Evolutionary conservation across 2,329 filamentous ascomycete species (phyloP).

Genomic region (Orbilia javanica): DNA sequence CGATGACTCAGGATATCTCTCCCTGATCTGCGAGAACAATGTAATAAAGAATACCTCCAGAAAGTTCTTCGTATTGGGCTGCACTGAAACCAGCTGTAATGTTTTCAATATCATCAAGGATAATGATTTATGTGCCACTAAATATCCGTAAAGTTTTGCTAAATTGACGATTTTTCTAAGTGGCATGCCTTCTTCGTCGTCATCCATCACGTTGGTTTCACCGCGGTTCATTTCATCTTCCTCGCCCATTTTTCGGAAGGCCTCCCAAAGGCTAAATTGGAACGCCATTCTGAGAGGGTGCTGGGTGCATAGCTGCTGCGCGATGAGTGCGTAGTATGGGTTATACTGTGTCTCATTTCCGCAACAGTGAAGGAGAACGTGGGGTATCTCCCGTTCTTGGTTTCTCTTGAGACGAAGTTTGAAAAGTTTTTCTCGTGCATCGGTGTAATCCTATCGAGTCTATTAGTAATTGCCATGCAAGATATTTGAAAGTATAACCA

Average conservation of each 20-base stretch:
- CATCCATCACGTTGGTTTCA: constrained; percentile 71
- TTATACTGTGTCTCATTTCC: constrained; percentile 88
- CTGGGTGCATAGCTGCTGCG: constrained; percentile 80
- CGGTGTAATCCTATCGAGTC: constrained; percentile 79
- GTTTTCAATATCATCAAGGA: constrained; percentile 71
- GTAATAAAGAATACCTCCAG: constrained; percentile 84
- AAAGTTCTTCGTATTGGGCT: constrained; percentile 80
- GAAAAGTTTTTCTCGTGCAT: constrained; percentile 81
- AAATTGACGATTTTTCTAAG: constrained; percentile 75
- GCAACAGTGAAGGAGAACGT: constrained; percentile 87
- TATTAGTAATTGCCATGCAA: constrained; percentile 9
- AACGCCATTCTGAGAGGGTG: constrained; percentile 84
- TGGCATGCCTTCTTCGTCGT: constrained; percentile 66
- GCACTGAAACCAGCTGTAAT: constrained; percentile 82
- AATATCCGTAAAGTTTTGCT: constrained; percentile 74
- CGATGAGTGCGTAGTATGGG: constrained; percentile 90
- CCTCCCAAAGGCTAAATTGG: constrained; percentile 85
- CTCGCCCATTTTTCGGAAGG: constrained; percentile 89
- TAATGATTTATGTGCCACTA: constrained; percentile 74
- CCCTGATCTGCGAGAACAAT: constrained; percentile 69
- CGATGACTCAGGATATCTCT: constrained; percentile 58
- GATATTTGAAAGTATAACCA: neutral
- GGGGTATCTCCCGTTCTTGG: constrained; percentile 86
- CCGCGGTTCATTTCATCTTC: constrained; percentile 75
- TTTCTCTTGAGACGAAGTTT: constrained; percentile 88